Evolutionary conservation across 192 early-diverging fungal genomes (phyloP).

Genomic region (Umbelopsis vinacea): DNA sequence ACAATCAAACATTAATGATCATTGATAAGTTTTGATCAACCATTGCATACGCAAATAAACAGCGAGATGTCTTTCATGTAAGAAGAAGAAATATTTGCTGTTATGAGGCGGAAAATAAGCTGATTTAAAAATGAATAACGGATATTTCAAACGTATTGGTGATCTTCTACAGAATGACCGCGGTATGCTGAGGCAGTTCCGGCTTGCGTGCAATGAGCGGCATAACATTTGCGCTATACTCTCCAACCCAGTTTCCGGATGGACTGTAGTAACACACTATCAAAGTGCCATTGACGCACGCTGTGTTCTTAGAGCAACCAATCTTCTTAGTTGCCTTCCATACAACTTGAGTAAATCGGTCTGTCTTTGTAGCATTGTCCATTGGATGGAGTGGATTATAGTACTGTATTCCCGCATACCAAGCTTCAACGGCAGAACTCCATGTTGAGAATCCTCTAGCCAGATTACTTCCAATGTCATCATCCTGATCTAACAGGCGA

Average conservation of each 20-base stretch:
- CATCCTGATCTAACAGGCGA: background rate
- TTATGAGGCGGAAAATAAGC: too few relatives aligned
- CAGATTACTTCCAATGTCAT: background rate
- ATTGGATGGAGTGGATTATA: background rate
- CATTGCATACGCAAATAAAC: too few relatives aligned
- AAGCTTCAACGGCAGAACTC: background rate
- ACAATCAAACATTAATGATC: too few relatives aligned
- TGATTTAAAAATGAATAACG: too few relatives aligned
- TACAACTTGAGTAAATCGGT: background rate
- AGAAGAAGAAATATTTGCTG: too few relatives aligned
- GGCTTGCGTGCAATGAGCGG: background rate
- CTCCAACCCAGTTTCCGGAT: background rate
- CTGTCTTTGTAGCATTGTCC: background rate
- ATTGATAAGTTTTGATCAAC: too few relatives aligned
- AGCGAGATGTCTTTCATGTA: too few relatives aligned
- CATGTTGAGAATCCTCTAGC: background rate
- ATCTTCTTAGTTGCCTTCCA: background rate
- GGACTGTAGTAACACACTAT: background rate
- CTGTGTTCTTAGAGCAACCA: background rate
- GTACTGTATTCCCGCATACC: background rate
- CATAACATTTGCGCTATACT: background rate
- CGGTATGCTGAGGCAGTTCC: too few relatives aligned
- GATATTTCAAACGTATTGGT: too few relatives aligned
- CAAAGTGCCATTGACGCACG: background rate
- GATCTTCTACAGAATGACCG: too few relatives aligned